Conservation (phyloP, 2,329 filamentous ascomycete species). For the Neonectria faginata region DNA sequence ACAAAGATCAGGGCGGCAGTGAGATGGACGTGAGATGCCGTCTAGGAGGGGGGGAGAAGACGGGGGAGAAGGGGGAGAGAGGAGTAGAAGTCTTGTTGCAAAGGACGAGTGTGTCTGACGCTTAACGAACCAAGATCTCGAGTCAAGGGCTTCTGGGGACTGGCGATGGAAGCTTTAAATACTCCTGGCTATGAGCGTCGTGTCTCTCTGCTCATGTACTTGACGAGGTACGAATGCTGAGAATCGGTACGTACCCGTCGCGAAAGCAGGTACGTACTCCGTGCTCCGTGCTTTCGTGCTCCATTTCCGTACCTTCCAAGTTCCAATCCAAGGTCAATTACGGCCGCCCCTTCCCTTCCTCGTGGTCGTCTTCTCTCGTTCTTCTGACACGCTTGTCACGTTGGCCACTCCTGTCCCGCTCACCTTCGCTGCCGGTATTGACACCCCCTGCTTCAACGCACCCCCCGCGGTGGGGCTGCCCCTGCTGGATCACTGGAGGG, state of each 20-base stretch:
- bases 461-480: conserved; percentile 21
- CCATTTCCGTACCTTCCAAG: conserved; percentile 15
- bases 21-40: conserved; percentile 33
- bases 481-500: conserved; percentile 8
- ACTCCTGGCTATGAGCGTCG: conserved; percentile 34
- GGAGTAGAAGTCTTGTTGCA: conserved; percentile 21
- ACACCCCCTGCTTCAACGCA: conserved; percentile 9
- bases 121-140: conserved; percentile 39
- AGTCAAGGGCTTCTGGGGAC: conserved; percentile 25
- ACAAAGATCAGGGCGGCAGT: not conserved
- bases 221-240: conserved; percentile 14
- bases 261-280: not conserved
- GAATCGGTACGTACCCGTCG: conserved; percentile 29
- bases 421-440: conserved; percentile 20
- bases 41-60: conserved; percentile 29
- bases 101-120: conserved; percentile 34
- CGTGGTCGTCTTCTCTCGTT: conserved; percentile 24
- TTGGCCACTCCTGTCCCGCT: conserved; percentile 27
- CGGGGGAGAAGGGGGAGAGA: conserved; percentile 26
- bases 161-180: conserved; percentile 49
- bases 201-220: conserved; percentile 37
- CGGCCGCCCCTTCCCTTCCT: conserved; percentile 24
- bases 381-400: conserved; percentile 26
- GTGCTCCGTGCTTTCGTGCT: conserved; percentile 17
- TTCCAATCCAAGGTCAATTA: conserved; percentile 27